Percentiles rank a stretch among this genome's conserved stretches.
phyloP scores from a whole-genome alignment of 352 stramenopile species.

The Pythium rhizo-oryzae region DNA sequence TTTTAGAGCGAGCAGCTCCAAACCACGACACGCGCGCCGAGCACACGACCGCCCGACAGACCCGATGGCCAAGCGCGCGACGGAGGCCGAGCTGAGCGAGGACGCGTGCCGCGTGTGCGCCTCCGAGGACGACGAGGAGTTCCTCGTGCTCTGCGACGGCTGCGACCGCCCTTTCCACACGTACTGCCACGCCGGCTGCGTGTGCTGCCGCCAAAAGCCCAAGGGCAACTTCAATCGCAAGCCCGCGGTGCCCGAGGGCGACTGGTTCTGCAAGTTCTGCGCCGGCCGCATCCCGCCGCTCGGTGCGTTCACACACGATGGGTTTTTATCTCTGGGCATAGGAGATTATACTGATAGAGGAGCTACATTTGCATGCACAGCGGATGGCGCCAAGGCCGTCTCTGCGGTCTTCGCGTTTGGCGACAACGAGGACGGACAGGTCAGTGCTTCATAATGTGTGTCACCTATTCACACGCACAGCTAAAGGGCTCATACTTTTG shows the following conservation, averaged over 20 bases:
- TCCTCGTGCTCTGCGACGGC: conserved; percentile 80
- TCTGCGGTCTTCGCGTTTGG: conserved; percentile 74
- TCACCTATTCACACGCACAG: not conserved
- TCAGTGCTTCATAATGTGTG: conserved; percentile 10
- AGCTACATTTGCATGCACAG: conserved; percentile 24
- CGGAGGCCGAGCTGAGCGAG: conserved; percentile 42
- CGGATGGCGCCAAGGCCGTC: conserved; percentile 40
- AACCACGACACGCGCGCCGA: not conserved
- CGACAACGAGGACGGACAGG: conserved; percentile 83
- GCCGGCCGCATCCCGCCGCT: conserved; percentile 55
- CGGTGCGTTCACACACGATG: conserved; percentile 28
- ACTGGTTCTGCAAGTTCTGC: conserved; percentile 90
- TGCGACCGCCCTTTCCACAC: conserved; percentile 81
- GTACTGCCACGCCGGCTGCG: conserved; percentile 70
- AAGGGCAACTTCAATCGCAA: conserved; percentile 81
- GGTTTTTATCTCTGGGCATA: not conserved
- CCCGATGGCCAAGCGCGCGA: conserved; percentile 16
- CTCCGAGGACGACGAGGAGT: conserved; percentile 74
- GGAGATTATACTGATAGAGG: not conserved
- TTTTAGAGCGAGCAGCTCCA: not conserved
- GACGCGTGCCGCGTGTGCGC: conserved; percentile 84
- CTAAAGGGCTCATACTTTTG: not conserved
- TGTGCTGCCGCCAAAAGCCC: conserved; percentile 77
- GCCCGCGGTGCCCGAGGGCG: conserved; percentile 71
- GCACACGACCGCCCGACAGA: conserved; percentile 27